Base-by-base conservation (phyloP, 441 rosid species). In the Erysimum cheiri region DNA sequence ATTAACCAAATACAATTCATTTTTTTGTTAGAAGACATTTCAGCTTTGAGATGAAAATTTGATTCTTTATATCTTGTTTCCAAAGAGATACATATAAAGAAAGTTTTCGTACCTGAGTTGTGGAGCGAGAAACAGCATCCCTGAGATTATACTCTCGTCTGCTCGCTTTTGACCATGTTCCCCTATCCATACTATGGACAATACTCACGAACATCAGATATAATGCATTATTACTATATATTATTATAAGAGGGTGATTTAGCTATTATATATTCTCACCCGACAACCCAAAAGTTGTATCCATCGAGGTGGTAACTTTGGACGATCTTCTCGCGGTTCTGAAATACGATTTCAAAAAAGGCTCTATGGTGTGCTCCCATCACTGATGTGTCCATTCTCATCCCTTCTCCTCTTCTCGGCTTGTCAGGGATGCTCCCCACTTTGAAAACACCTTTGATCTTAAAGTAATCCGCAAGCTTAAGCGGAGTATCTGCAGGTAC, bases 231-330 rank as follows among this genome's bases (percentile, higher is more conserved):
- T 8, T 50, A 26, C 17, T 53, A 53, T 6, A n/a, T n/a, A n/a
- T n/a, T n/a, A n/a, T 6, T 28, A 52, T n/a, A 28, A 50, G 0
- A 26, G 15, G 35, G 17, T 13, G 19, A 31, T 8, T 52, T 14
- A 15, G 49, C 24, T 44, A 22, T 0, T 4, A 19, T 19, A 1
- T 1, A 19, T 59, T 49, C 80, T 77, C 82, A 88, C 93, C 93
- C 94, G 15, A 88, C 89, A 7, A 88, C 91, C 91, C 91, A 85
- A 59, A 88, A 84, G 68, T 29, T 65, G 63, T 88, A 85, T 59
- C 94, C 94, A 67, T 88, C 82, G 7, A 88, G 81, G 56, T 88
- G 91, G 87, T 86, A 88, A 44, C 84, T 85, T 71, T 86, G 94
- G 64, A 86, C 72, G 14, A 88, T 77, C 50, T 59, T 66, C 74